These are phyloP conservation scores for Cutaneotrichosporon cavernicola DNA, from an alignment of 1,284 basidiomycete genomes.

Conservation along the genomic window DNA sequence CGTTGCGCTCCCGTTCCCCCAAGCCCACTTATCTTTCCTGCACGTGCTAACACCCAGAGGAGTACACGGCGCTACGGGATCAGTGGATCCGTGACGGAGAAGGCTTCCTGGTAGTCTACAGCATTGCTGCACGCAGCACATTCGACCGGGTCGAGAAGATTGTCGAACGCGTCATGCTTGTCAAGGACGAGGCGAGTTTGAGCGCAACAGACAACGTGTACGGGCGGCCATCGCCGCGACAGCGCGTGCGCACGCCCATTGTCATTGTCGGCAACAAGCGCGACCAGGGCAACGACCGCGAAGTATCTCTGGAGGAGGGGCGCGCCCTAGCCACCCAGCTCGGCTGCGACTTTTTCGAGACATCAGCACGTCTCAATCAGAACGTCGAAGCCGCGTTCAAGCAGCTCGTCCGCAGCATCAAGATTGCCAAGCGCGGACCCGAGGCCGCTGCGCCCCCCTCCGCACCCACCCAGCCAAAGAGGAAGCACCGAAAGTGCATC, in stretches of 20 bases:
- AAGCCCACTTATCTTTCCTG: background rate
- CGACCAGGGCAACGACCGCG: constrained; percentile 72
- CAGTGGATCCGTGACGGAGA: constrained; percentile 99
- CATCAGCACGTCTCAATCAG: constrained; percentile 89
- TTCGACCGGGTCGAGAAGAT: constrained; percentile 94
- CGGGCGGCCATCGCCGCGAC: constrained; percentile 3
- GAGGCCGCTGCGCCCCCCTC: constrained; percentile 15
- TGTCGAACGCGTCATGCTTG: constrained; percentile 88
- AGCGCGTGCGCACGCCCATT: constrained; percentile 41
- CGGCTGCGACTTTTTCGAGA: constrained; percentile 94
- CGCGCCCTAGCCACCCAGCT: constrained; percentile 77
- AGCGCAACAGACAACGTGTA: constrained; percentile 11
- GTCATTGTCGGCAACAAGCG: constrained; percentile 91
- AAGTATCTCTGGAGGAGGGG: constrained; percentile 87
- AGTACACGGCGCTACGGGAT: constrained; percentile 94
- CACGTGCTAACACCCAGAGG: constrained; percentile 61
- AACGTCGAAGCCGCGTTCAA: constrained; percentile 95
- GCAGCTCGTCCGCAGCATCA: constrained; percentile 83
- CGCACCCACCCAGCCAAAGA: constrained; percentile 23
- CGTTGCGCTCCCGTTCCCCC: background rate
- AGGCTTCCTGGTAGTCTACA: constrained; percentile 98
- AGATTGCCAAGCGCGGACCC: constrained; percentile 34
- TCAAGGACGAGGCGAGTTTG: constrained; percentile 72
- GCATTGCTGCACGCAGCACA: constrained; percentile 89
- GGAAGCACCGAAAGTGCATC: constrained; percentile 52